A percentile compares a stretch with the other conserved stretches of the same genome.
phyloP scores from a whole-genome alignment of 2,329 filamentous ascomycete genomes.

The Aspergillus transmontanensis region DNA sequence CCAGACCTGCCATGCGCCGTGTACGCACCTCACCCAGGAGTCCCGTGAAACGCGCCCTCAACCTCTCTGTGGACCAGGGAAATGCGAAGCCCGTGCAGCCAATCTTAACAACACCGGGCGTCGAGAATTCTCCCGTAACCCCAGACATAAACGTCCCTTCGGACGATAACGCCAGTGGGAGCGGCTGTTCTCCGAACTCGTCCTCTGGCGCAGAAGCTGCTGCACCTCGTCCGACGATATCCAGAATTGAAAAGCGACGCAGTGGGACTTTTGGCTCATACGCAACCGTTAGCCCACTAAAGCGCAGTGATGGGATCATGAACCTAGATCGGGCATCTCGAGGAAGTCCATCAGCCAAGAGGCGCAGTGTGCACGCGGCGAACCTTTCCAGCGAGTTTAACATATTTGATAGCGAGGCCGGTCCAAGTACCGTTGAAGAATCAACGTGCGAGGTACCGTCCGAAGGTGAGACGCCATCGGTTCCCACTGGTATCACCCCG shows the following conservation, averaged over 20 bases:
- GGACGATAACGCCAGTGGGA: conserved; percentile 22
- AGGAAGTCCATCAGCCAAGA: conserved; percentile 86
- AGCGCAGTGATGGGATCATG: conserved; percentile 89
- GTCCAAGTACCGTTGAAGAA: conserved; percentile 29
- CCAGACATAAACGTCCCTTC: conserved; percentile 30
- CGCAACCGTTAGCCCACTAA: conserved; percentile 76
- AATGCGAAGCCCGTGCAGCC: conserved; percentile 62
- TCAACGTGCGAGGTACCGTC: conserved; percentile 31
- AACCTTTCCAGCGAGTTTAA: conserved; percentile 66
- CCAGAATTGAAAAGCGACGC: conserved; percentile 53
- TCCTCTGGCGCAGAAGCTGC: conserved; percentile 27
- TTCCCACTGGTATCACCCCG: conserved; percentile 39
- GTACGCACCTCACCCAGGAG: conserved; percentile 74
- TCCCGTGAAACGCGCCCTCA: conserved; percentile 76
- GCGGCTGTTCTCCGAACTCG: conserved; percentile 44
- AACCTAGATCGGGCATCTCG: conserved; percentile 76
- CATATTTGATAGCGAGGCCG: conserved; percentile 66
- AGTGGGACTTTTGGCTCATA: conserved; percentile 52
- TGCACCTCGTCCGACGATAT: conserved; percentile 42
- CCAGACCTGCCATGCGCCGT: conserved; percentile 47
- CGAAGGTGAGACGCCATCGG: conserved; percentile 29
- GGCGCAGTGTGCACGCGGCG: conserved; percentile 82
- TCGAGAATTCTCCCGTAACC: conserved; percentile 47
- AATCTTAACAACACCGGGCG: conserved; percentile 49
- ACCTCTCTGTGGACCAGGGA: conserved; percentile 68